Evolutionary conservation across 140 eudicot genomes (phyloP), one percentile per base, ranked within the genome.

Genomic region (Oenanthe javanica): DNA sequence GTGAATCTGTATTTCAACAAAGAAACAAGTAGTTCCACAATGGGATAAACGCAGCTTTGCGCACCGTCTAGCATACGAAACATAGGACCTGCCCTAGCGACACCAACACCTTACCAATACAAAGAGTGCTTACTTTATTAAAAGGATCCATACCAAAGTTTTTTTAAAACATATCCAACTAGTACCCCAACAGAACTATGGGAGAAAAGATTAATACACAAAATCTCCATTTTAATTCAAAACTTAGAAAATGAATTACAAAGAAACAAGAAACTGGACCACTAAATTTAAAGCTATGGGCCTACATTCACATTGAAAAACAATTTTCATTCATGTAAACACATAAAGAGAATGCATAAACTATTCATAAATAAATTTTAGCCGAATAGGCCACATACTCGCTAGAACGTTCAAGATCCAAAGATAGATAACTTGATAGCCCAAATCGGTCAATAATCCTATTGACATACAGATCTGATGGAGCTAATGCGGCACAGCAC

Each of bases 401-500:
- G 79, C 88, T 91, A 84, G 92, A 85, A 84, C 88, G 90, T 78
- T 91, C 92, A 83, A 87, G 83, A 83, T 88, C 85, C 89, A 96
- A 84, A 21, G 91, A 86, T 47, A 89, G 87, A 72, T 91, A 96
- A 82, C 79, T 84, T 72, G 98, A 88, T 72, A 96, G 81, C 55
- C 97, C 96, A 83, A 84, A 96, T 72, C 99, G 99, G 63, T 96
- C 89, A 23, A 96, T 59, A 59, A 96, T 88, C 84, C 99, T 86
- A 51, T 77, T 78, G 75, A 91, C 88, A 87, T 76, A 96, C 63
- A 84, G 96, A 87, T 96, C 99, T 25, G 99, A 86, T 69, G 99
- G 99, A 81, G 98, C 98, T 84, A 96, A 87, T 46, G 99, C 99
- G 84, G 98, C 99, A 89, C 99, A 96, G 36, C 97, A 87, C 76